These are phyloP conservation scores for Auricularia sp. DNA, from an alignment of 768 basidiomycete species.

Conservation along the genomic window DNA sequence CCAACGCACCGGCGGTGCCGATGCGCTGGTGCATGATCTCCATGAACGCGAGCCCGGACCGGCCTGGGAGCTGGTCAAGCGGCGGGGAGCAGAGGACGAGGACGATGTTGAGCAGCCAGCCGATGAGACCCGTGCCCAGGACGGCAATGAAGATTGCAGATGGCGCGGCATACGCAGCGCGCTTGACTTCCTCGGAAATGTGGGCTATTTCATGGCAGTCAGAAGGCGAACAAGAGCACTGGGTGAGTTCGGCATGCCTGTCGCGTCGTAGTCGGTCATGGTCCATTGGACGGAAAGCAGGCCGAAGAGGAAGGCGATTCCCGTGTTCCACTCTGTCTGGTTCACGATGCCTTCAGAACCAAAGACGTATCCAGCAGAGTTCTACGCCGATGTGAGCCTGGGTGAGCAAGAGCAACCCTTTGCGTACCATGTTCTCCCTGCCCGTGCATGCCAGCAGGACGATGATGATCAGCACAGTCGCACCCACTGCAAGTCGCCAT, in stretches of 20 bases:
- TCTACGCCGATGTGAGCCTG: slow-evolving; percentile 46
- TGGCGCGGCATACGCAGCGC: slow-evolving; percentile 67
- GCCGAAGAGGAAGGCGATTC: slow-evolving; percentile 77
- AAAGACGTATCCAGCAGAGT: slow-evolving; percentile 70
- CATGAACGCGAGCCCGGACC: slow-evolving; percentile 64
- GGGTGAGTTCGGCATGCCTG: slow-evolving; percentile 14
- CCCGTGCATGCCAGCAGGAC: slow-evolving; percentile 20
- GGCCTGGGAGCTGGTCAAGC: slow-evolving; percentile 54
- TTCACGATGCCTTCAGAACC: slow-evolving; percentile 65
- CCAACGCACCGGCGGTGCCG: slow-evolving; percentile 64
- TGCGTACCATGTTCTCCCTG: neutral
- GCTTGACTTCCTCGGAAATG: slow-evolving; percentile 72
- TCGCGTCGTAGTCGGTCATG: slow-evolving; percentile 72
- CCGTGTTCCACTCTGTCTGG: slow-evolving; percentile 66
- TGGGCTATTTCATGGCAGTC: slow-evolving; percentile 33
- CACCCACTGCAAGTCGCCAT: neutral
- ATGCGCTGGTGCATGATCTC: slow-evolving; percentile 70
- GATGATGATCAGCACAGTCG: slow-evolving; percentile 23
- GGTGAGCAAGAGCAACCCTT: slow-evolving; percentile 22
- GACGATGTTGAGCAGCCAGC: slow-evolving; percentile 83
- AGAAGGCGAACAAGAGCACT: no score
- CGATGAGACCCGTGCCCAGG: slow-evolving; percentile 64
- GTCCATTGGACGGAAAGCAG: slow-evolving; percentile 84
- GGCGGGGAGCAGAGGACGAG: slow-evolving; percentile 76
- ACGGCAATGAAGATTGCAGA: slow-evolving; percentile 58